Conservation (phyloP, 768 basidiomycete genomes). For the Ephemerocybe angulata region DNA sequence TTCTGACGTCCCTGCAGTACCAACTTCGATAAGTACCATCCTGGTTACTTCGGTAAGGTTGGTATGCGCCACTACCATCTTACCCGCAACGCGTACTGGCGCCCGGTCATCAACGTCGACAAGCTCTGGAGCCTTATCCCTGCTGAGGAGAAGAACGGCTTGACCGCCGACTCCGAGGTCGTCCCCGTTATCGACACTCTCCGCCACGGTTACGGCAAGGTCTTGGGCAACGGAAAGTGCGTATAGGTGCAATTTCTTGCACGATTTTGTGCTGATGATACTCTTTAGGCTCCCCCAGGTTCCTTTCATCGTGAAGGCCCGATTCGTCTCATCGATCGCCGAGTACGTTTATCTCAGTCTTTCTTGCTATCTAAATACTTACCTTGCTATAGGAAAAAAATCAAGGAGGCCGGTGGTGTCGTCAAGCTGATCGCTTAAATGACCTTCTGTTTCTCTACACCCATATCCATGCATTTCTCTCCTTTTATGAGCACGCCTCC, state of each 20-base stretch:
- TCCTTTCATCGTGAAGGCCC: slow-evolving; percentile 98
- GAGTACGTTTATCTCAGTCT: slow-evolving; percentile 48
- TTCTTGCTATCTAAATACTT: slow-evolving; percentile 1
- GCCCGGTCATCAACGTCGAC: slow-evolving; percentile 97
- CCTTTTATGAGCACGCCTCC: slow-evolving; percentile 19
- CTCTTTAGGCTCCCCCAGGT: slow-evolving; percentile 69
- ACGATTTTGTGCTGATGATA: background rate
- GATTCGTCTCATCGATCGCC: slow-evolving; percentile 86
- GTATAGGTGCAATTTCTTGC: slow-evolving; percentile 25
- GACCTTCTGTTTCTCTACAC: slow-evolving; percentile 18
- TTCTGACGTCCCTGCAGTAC: slow-evolving; percentile 45
- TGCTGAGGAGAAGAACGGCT: slow-evolving; percentile 72
- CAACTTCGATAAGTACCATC: slow-evolving; percentile 99
- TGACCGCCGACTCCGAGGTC: slow-evolving; percentile 70
- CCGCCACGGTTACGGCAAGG: slow-evolving; percentile 82
- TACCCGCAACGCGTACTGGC: slow-evolving; percentile 87
- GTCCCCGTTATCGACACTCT: slow-evolving; percentile 95
- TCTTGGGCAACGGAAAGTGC: slow-evolving; percentile 90
- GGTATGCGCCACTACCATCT: slow-evolving; percentile 99
- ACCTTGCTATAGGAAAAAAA: slow-evolving; percentile 49
- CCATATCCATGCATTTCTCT: slow-evolving; percentile 23
- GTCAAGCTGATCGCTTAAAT: slow-evolving; percentile 86
- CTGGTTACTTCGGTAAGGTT: slow-evolving; percentile 99
- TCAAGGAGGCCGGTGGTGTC: slow-evolving; percentile 93
- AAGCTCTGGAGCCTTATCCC: slow-evolving; percentile 93